phyloP scores from a whole-genome alignment of 1,284 basidiomycete species.

The Coniferiporia weirii region DNA sequence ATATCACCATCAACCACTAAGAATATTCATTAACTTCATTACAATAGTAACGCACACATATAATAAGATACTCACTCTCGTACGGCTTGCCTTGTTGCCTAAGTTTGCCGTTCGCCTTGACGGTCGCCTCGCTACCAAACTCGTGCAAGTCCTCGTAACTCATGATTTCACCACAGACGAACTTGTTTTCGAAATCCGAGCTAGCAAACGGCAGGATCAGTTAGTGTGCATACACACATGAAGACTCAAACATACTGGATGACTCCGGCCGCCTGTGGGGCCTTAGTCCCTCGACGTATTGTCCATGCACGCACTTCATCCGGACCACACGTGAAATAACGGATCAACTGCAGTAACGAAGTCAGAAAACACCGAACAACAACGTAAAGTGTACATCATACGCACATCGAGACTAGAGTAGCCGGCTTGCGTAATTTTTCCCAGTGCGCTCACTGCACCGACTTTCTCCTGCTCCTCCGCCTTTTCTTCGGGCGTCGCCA shows the following conservation, averaged over 20 bases:
- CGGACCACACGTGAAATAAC: conserved; percentile 96
- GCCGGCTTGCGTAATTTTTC: conserved; percentile 91
- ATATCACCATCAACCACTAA: conserved; percentile 80
- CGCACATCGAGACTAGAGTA: conserved; percentile 80
- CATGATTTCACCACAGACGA: conserved; percentile 99
- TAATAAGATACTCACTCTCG: conserved; percentile 48
- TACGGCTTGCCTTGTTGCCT: conserved; percentile 97
- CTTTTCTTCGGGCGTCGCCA: conserved; percentile 64
- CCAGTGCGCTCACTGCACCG: conserved; percentile 69
- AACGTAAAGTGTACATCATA: conserved; percentile 2
- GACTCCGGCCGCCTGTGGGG: conserved; percentile 96
- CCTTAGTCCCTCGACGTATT: conserved; percentile 89
- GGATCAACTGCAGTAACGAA: conserved; percentile 58
- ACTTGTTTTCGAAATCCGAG: conserved; percentile 96
- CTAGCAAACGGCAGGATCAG: conserved; percentile 31
- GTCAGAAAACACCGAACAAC: not conserved
- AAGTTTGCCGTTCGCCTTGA: conserved; percentile 95
- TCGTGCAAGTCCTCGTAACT: conserved; percentile 88
- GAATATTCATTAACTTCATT: not conserved
- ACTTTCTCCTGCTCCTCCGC: conserved; percentile 72
- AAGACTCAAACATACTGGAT: conserved; percentile 73
- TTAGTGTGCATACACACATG: conserved; percentile 16
- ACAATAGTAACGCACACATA: not conserved
- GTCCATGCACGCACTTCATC: conserved; percentile 99
- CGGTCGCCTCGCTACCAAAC: conserved; percentile 83